A percentile compares a stretch with the other conserved stretches of the same genome.
Evolutionary conservation across 306 rosid genomes (phyloP).

Genomic region (Inga leiocalycina): DNA sequence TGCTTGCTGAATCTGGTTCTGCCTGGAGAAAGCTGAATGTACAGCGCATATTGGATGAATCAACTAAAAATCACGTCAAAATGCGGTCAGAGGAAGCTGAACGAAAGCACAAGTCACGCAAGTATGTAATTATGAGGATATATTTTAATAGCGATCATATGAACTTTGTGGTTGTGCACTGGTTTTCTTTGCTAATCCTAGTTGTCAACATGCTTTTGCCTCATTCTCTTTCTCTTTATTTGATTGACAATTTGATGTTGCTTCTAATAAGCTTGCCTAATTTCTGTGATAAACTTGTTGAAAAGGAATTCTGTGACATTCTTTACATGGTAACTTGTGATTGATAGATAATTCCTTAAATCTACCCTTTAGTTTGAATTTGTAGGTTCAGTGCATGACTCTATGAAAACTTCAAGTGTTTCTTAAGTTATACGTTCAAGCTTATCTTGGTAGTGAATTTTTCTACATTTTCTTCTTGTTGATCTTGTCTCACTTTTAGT

Average conservation of each 20-base stretch:
- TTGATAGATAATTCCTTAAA: conserved; percentile 5
- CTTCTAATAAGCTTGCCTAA: conserved; percentile 16
- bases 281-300: conserved; percentile 3
- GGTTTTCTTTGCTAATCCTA: conserved; percentile 18
- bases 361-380: conserved; percentile 6
- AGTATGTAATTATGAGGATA: conserved; percentile 48
- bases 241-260: conserved; percentile 23
- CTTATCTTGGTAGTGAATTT: conserved; percentile 16
- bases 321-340: conserved; percentile 9
- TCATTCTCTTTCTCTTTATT: conserved; percentile 7
- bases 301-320: conserved; percentile 11
- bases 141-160: conserved; percentile 4
- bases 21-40: conserved; percentile 97
- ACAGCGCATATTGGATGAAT: conserved; percentile 89
- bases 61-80: conserved; percentile 76
- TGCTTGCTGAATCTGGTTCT: conserved; percentile 87
- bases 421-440: conserved; percentile 14
- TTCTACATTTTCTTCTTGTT: background rate
- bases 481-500: conserved; percentile 11
- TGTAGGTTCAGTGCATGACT: conserved; percentile 3
- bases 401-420: conserved; percentile 19
- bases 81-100: conserved; percentile 90
- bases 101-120: conserved; percentile 74
- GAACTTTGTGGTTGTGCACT: conserved; percentile 12
- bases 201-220: conserved; percentile 16